phyloP scores from a whole-genome alignment of 2,329 filamentous ascomycete species.

The Akanthomyces dipterigenus region DNA sequence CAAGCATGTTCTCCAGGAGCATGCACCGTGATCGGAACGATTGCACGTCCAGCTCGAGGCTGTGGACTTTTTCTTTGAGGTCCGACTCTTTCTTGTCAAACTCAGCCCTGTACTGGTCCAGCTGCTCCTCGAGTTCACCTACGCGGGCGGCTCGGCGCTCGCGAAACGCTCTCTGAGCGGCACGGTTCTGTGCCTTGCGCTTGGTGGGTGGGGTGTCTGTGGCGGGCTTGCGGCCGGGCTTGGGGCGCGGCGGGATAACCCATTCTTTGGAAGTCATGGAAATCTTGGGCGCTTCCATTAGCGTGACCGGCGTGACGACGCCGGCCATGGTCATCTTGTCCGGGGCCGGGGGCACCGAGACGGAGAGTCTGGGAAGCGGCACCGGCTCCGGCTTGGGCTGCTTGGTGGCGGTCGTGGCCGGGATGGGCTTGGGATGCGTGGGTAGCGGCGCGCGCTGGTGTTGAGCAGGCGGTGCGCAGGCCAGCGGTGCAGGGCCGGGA shows the following conservation, averaged over 20 bases:
- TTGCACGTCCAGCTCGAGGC: slow-evolving; percentile 60
- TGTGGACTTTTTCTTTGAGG: slow-evolving; percentile 48
- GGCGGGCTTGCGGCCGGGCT: slow-evolving; percentile 88
- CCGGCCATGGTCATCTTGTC: slow-evolving; percentile 44
- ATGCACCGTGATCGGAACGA: slow-evolving; percentile 57
- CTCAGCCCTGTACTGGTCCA: slow-evolving; percentile 53
- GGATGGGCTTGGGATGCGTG: slow-evolving; percentile 21
- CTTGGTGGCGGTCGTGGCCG: slow-evolving; percentile 22
- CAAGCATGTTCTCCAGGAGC: slow-evolving; percentile 56
- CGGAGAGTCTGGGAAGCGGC: slow-evolving; percentile 24
- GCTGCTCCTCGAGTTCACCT: slow-evolving; percentile 63
- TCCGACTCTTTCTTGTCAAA: slow-evolving; percentile 52
- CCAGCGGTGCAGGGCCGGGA: background rate
- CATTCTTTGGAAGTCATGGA: slow-evolving; percentile 77
- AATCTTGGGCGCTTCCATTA: slow-evolving; percentile 38
- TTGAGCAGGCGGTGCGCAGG: slow-evolving; percentile 16
- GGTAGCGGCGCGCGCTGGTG: slow-evolving; percentile 23
- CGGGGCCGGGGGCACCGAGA: slow-evolving; percentile 24
- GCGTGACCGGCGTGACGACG: slow-evolving; percentile 35
- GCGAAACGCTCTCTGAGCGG: slow-evolving; percentile 83
- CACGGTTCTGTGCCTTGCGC: slow-evolving; percentile 88
- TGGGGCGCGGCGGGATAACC: slow-evolving; percentile 76
- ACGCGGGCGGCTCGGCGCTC: slow-evolving; percentile 82
- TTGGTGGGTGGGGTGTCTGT: slow-evolving; percentile 90
- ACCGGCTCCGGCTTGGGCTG: slow-evolving; percentile 14